Evolutionary conservation across 73 alveolate genomes (phyloP), one percentile per base, ranked within the genome.

Genomic region (Symbiodinium natans): DNA sequence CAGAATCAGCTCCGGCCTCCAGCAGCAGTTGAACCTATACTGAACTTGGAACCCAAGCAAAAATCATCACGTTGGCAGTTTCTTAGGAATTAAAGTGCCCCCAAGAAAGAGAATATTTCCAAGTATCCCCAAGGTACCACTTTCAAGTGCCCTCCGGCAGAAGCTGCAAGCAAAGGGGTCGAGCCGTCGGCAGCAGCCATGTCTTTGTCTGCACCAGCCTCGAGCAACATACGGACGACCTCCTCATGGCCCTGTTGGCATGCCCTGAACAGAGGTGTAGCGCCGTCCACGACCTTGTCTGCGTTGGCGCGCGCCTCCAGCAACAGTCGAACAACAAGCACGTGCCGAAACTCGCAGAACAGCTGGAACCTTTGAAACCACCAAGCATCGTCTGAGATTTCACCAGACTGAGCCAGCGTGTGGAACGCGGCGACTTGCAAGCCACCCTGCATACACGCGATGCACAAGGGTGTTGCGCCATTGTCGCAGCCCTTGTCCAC

Each of bases 181-280:
- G 87, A 63, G 74, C 96, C 96, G 41, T 83, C 52, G 39, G 38
- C 33, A 5, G 88, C 25, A 19, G 73, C 68, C 83, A 54, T 86
- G 80, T 71, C 75, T 40, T 56, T 41, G 40, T 90, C 96, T 34
- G 96, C 96, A 8, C 38, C 40, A 7, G 97, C 97, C 38, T 83
- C 97, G 46, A 90, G 27, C 54, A 90, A 33, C 25, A 73, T 17
- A 29, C 38, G 31, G 15, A 42, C 97, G 27, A 73, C 75, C 34
- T 90, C 96, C 88, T 39, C 48, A 33, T 90, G 96, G 48, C 48
- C 73, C 59, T 90, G 38, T 75, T 90, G 77, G 46, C 77, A 63
- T 90, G 96, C 96, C 39, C 36, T 90, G 96, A 68, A 83, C 52
- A 90, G 38, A 1, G 96, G 96, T 27, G 96, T 71, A 7, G 34